Evolutionary conservation across 2,329 filamentous ascomycete species (phyloP), one percentile per base, ranked within the genome.

Genomic region (Neonectria magnoliae): DNA sequence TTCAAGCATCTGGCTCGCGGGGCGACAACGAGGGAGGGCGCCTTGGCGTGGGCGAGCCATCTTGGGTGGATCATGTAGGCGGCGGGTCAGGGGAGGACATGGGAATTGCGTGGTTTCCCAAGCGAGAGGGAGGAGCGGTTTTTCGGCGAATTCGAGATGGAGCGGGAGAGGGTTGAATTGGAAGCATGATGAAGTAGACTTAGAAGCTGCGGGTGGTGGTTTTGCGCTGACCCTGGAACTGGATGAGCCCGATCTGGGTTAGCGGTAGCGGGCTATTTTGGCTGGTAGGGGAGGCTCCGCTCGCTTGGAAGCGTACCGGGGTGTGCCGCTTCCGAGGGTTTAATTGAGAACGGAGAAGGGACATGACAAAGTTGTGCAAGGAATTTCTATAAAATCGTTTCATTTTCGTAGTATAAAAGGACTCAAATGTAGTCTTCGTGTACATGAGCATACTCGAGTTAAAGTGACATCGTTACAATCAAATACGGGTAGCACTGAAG

Each of bases 21-120:
- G 51, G 29, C 47, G 36, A 20, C 56, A 66, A 31, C 57, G 58
- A 41, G 59, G 59, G 42, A 68, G 51, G 47, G 69, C 62, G 71
- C 71, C 66, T 63, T 67, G 52, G 71, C 60, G 60, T 60, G 64
- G 65, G 70, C 64, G 47, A 71, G 68, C 75, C 73, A 76, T 76
- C 57, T 68, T 31, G 65, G 72, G 65, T 74, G 68, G 60, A 73
- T 76, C 76, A 78, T 78, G 62, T 70, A 68, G 72, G 67, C 71
- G 67, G 65, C 45, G 29, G 60, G 36, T 22, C 58, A 57, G 64
- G 57, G 57, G 50, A 31, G 57, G 60, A 59, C 72, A 74, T 74
- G 65, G 55, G 60, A 60, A 18, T 42, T 42, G 38, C 18, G n/a
- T 38, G 25, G 6, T 11, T 5, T 20, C 31, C 55, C 60, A 33